Conservation (phyloP, 768 basidiomycete species). For the Calocera cornea region DNA sequence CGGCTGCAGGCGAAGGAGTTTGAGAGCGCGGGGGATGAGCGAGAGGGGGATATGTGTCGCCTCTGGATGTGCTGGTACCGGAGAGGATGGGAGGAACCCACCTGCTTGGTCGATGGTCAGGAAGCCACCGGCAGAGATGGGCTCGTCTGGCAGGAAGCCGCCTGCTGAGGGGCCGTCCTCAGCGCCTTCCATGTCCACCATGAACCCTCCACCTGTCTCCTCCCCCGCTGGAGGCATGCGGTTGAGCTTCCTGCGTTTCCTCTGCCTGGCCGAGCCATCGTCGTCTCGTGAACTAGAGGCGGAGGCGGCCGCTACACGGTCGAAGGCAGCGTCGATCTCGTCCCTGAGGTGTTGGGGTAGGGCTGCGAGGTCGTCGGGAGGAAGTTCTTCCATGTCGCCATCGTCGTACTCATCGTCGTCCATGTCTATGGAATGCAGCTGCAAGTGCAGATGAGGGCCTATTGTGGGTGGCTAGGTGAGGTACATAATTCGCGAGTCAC, state of each 20-base stretch:
- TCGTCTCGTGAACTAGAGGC: background rate
- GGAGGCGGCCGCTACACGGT: background rate
- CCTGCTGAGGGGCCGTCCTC: background rate
- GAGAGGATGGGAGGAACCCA: background rate
- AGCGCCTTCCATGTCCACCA: background rate
- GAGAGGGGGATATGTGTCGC: conserved; percentile 36
- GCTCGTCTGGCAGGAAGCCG: background rate
- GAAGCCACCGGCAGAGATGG: too few species aligned
- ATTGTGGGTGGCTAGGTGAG: too few species aligned
- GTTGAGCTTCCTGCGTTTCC: background rate
- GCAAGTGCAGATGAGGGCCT: too few species aligned
- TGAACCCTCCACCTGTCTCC: background rate
- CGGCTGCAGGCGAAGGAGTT: conserved; percentile 43
- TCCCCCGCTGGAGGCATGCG: background rate
- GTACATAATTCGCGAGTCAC: too few species aligned
- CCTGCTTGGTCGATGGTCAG: background rate
- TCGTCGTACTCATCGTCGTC: background rate
- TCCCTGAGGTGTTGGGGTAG: background rate
- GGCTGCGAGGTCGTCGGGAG: background rate
- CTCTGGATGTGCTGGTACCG: background rate
- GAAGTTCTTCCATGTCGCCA: background rate
- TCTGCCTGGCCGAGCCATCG: background rate
- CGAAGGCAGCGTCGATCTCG: background rate
- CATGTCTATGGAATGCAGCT: background rate
- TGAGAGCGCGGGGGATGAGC: conserved; percentile 47